These are phyloP conservation scores for Grigorovia yakushimaensis DNA, from an alignment of 805 yeast species.

Conservation along the genomic window DNA sequence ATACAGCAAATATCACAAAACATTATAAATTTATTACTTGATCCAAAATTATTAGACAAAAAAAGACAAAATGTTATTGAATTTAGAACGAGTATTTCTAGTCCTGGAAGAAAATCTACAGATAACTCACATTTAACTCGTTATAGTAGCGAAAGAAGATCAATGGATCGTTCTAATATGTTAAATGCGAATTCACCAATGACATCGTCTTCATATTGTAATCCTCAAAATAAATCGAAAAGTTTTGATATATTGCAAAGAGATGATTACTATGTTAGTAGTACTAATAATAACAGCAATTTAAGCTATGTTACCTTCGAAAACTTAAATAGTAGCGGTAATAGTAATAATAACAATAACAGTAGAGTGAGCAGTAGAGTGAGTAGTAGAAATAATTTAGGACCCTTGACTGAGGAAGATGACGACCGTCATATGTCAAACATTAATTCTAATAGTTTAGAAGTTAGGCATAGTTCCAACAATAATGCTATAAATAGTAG, in stretches of 20 bases:
- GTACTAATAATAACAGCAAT: not conserved
- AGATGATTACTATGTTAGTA: not conserved
- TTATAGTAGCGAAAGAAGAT: constrained; percentile 1
- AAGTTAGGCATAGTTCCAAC: not conserved
- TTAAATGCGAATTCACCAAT: not conserved
- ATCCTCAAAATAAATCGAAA: not conserved
- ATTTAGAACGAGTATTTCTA: constrained; percentile 27
- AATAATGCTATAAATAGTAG: not conserved
- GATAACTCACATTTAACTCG: constrained; percentile 24
- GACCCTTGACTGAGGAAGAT: constrained; percentile 25
- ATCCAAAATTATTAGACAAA: constrained; percentile 19
- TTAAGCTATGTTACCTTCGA: not conserved
- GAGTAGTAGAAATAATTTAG: constrained; percentile 7
- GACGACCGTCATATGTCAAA: not conserved
- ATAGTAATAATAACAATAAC: not conserved
- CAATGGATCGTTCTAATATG: not conserved
- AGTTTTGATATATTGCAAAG: constrained; percentile 13
- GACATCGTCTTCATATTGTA: not conserved
- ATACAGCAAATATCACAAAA: constrained; percentile 33
- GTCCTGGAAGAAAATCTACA: constrained; percentile 28
- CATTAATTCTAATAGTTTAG: not conserved
- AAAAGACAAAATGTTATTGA: constrained; percentile 20
- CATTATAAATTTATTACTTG: constrained; percentile 25
- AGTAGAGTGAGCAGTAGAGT: not conserved
- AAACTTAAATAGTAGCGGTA: not conserved